phyloP scores from a whole-genome alignment of 768 basidiomycete species.

The Russula earlei region DNA sequence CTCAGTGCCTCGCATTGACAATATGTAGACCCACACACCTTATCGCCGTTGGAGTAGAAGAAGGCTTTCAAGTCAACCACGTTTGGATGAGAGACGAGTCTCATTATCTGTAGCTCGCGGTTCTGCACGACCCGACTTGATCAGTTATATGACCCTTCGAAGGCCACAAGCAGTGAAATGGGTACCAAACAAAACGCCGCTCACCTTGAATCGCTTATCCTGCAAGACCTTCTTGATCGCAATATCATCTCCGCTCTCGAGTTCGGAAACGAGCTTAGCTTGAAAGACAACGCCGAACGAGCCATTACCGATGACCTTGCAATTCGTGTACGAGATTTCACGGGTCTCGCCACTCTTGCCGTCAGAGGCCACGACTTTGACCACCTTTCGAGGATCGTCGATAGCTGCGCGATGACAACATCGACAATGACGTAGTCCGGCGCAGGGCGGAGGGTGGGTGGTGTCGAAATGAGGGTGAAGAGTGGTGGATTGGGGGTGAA shows the following conservation, averaged over 20 bases:
- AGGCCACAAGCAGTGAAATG: constrained; percentile 5
- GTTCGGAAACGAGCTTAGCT: constrained; percentile 68
- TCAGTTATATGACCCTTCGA: neutral
- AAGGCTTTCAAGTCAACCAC: constrained; percentile 97
- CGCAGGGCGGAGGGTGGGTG: constrained; percentile 21
- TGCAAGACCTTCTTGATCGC: constrained; percentile 99
- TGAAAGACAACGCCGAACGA: constrained; percentile 99
- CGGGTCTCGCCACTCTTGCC: constrained; percentile 86
- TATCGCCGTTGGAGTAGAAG: constrained; percentile 99
- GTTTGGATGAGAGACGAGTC: constrained; percentile 91
- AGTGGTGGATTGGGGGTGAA: constrained; percentile 8
- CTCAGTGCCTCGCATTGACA: neutral
- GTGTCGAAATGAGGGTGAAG: neutral
- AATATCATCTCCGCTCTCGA: constrained; percentile 71
- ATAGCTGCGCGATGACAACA: constrained; percentile 41
- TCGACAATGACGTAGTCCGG: constrained; percentile 24
- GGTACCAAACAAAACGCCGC: constrained; percentile 22
- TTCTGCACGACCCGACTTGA: constrained; percentile 46
- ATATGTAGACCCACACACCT: constrained; percentile 45
- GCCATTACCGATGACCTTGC: constrained; percentile 98
- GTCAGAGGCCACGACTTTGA: constrained; percentile 90
- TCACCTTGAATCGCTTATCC: constrained; percentile 99
- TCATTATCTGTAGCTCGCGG: constrained; percentile 99
- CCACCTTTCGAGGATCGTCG: constrained; percentile 95
- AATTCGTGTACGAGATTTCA: constrained; percentile 90